phyloP scores from a whole-genome alignment of 139 green algal species.

The Coccomyxa sp. region DNA sequence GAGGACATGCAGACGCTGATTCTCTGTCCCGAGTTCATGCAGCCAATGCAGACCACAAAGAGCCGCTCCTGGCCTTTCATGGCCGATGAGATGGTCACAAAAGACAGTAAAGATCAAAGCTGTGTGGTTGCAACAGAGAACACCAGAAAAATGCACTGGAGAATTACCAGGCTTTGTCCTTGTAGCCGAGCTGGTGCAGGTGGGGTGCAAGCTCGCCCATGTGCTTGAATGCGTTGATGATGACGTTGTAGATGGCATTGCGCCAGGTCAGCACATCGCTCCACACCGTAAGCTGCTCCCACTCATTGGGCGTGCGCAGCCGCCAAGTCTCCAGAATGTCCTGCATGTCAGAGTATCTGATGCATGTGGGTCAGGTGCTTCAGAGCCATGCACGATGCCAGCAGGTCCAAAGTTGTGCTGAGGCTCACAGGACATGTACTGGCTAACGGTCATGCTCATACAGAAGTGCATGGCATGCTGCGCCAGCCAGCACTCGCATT shows the following conservation, averaged over 20 bases:
- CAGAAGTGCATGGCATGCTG: too few species aligned
- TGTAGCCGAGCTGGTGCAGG: constrained; percentile 70
- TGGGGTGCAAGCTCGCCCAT: constrained; percentile 46
- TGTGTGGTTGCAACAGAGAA: constrained; percentile 1
- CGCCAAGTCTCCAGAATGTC: constrained; percentile 91
- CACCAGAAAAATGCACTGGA: too few species aligned
- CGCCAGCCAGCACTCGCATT: too few species aligned
- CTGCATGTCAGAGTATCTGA: too few species aligned
- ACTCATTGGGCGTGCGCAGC: constrained; percentile 91
- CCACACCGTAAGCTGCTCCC: constrained; percentile 89
- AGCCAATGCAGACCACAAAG: neutral
- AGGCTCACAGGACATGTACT: too few species aligned
- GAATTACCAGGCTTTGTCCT: constrained; percentile 26
- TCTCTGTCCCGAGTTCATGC: too few species aligned
- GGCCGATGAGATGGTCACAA: neutral
- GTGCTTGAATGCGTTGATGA: constrained; percentile 83
- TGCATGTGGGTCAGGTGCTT: too few species aligned
- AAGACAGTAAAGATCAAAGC: neutral
- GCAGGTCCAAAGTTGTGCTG: too few species aligned
- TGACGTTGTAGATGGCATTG: constrained; percentile 94
- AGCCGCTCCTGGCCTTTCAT: neutral
- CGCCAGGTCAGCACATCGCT: constrained; percentile 92
- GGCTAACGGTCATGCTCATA: too few species aligned
- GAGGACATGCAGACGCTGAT: too few species aligned
- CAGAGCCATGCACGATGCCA: too few species aligned